Evolutionary conservation across 2,329 filamentous ascomycete genomes (phyloP), one percentile per base, ranked within the genome.

Genomic region (Lecanicillium sp.): DNA sequence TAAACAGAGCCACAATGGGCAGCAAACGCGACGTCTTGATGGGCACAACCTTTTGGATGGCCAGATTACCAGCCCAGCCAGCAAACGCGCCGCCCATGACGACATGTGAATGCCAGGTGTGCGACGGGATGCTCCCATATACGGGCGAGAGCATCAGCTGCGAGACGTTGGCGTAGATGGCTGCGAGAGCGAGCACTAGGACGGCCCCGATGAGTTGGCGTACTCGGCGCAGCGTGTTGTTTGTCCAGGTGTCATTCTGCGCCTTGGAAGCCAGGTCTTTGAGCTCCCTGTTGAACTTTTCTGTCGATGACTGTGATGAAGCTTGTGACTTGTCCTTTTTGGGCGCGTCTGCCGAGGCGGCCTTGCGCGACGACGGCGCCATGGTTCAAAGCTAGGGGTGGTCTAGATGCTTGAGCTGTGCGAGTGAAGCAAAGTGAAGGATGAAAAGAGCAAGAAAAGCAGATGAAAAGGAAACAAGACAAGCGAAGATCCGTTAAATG

Each of bases 71-170:
- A 8, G 84, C 72, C 74, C 85, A 85, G 25, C 86, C 87, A 13
- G 79, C 58, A 45, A 88, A 80, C 44, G 79, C 77, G 19, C 77
- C 79, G 4, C 74, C 64, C 49, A 78, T 78, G 45, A 87, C 65
- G 43, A 79, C 71, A 54, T 75, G 73, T 37, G 70, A 64, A 57
- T 95, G 90, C 58, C 81, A 83, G 47, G 82, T 68, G 2, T 76
- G 73, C 1, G 87, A 70, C 2, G 90, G 85, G 28, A 94, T 85
- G 13, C 81, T 79, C 37, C 92, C 92, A 60, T 94, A 96, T 9
- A 94, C 83, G 2, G 92, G 92, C 15, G 87, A 85, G 25, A 96
- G 69, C 29, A 76, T 80, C 45, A 88, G 69, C 54, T 86, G 78
- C 1, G 85, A 90, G 42, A 83, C 74, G 45, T 80, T 78, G 33